Conservation (phyloP, 371 early-diverging fungal species). For the Rhizopus delemar region DNA sequence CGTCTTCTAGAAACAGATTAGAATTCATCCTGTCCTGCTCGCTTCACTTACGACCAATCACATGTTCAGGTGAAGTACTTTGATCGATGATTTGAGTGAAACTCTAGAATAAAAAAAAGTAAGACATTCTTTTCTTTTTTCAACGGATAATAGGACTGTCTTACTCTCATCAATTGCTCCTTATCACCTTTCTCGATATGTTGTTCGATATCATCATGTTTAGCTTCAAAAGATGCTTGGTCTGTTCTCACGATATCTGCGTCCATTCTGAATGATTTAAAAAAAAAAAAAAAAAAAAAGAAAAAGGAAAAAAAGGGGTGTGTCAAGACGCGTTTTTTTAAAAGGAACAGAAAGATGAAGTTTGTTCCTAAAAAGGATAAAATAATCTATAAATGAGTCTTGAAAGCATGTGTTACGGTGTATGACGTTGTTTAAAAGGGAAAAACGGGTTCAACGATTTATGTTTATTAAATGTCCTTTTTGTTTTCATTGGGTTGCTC, state of each 20-base stretch:
- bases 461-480: constrained; percentile 15
- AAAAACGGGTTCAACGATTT: not conserved
- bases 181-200: constrained; percentile 25
- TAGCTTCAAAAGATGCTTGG: constrained; percentile 2
- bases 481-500: constrained; percentile 16
- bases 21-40: too few relatives aligned
- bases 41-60: constrained; percentile 7
- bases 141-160: too few relatives aligned
- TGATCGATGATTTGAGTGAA: constrained; percentile 22
- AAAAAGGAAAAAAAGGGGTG: constrained; percentile 6
- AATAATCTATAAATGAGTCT: not conserved
- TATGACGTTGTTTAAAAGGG: not conserved
- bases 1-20: constrained; percentile 11
- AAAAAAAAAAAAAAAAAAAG: constrained; percentile 7
- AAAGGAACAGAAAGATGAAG: not conserved
- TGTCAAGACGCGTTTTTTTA: constrained; percentile 2
- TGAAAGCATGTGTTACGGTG: not conserved
- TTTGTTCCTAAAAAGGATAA: constrained; percentile 1
- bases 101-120: constrained; percentile 9
- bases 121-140: not conserved
- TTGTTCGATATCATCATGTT: constrained; percentile 17
- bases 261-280: not conserved
- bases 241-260: not conserved
- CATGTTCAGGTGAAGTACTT: constrained; percentile 19
- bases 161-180: constrained; percentile 28